phyloP scores from a whole-genome alignment of 768 basidiomycete genomes.

The Leccinum fibrillosum region DNA sequence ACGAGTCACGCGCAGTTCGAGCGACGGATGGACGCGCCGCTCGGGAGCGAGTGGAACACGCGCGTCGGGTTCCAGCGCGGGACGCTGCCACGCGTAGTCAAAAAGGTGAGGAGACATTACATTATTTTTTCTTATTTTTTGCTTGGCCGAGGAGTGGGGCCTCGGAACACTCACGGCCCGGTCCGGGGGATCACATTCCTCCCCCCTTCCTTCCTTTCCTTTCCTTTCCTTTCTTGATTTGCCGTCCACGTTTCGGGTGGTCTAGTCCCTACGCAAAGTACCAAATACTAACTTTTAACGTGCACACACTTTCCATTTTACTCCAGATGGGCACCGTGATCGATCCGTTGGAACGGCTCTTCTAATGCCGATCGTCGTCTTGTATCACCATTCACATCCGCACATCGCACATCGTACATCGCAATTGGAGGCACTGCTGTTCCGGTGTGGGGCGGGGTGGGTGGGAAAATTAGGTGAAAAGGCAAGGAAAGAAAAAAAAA shows the following conservation, averaged over 20 bases:
- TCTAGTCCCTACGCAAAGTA: neutral
- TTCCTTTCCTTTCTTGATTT: neutral
- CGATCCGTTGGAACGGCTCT: conserved; percentile 60
- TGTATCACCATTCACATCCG: neutral
- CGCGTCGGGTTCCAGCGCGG: conserved; percentile 78
- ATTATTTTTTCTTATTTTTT: neutral
- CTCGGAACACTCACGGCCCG: neutral
- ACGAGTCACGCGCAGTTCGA: conserved; percentile 93
- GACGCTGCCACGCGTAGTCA: conserved; percentile 81
- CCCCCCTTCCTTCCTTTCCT: neutral
- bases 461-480: neutral
- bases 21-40: conserved; percentile 70
- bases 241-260: neutral
- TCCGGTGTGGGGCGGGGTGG: neutral
- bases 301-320: conserved; percentile 6
- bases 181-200: neutral
- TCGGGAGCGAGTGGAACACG: conserved; percentile 95
- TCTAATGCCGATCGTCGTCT: conserved; percentile 12
- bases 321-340: conserved; percentile 69
- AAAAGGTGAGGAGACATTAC: conserved; percentile 54
- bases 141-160: neutral
- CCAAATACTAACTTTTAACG: neutral
- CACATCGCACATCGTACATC: neutral
- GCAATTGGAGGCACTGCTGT: neutral
- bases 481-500: neutral